Evolutionary conservation across 2,329 filamentous ascomycete genomes (phyloP).

Genomic region (Penicillium sp.): DNA sequence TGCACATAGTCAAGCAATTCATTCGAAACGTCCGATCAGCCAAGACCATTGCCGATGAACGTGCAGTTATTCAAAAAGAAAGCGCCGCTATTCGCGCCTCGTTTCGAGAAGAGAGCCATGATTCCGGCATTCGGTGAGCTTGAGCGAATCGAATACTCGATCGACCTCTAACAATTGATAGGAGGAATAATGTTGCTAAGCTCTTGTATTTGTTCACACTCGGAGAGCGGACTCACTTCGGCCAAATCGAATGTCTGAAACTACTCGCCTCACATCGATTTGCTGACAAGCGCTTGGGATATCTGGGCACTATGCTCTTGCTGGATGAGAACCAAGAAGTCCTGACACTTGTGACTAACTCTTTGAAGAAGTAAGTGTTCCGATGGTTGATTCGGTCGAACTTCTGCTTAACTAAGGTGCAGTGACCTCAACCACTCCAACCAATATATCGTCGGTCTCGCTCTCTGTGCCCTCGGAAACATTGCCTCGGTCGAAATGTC

Average conservation of each 20-base stretch:
- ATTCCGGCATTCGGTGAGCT: conserved; percentile 81
- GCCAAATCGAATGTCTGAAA: conserved; percentile 98
- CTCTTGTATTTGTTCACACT: conserved; percentile 97
- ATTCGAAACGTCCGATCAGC: conserved; percentile 98
- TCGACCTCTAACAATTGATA: conserved; percentile 44
- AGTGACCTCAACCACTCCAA: conserved; percentile 97
- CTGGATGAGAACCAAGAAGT: conserved; percentile 99
- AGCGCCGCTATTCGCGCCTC: conserved; percentile 96
- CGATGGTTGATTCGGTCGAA: neutral
- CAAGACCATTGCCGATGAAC: conserved; percentile 98
- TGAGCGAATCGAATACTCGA: conserved; percentile 1
- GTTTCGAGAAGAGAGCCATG: conserved; percentile 94
- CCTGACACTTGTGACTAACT: conserved; percentile 94
- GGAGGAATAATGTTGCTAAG: conserved; percentile 98
- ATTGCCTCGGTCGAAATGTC: conserved; percentile 99
- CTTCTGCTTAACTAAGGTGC: conserved; percentile 35
- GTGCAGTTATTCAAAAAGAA: conserved; percentile 97
- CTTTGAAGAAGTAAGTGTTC: conserved; percentile 78
- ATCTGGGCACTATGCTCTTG: conserved; percentile 91
- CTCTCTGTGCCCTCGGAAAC: conserved; percentile 93
- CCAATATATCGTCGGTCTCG: conserved; percentile 96
- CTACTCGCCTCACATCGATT: conserved; percentile 94
- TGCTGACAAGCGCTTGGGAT: conserved; percentile 93
- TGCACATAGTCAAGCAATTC: conserved; percentile 86
- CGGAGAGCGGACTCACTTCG: conserved; percentile 95